phyloP scores from a whole-genome alignment of 805 yeast species.

The Jamesozyma hellenica region DNA sequence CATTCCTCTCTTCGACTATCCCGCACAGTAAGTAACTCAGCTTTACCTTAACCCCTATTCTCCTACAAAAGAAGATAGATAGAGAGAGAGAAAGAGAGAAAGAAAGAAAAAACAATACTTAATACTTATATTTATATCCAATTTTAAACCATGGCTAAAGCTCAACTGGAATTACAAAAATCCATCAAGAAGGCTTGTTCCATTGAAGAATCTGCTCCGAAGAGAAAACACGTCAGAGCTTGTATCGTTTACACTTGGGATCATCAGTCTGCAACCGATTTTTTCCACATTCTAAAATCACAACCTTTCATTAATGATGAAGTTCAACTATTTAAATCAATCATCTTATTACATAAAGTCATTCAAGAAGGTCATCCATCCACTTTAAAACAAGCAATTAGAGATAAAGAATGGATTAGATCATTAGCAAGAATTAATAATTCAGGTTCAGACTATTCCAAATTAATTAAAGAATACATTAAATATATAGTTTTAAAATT shows the following conservation, averaged over 20 bases:
- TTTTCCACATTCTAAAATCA: constrained; percentile 74
- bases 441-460: constrained; percentile 45
- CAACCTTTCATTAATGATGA: constrained; percentile 72
- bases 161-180: constrained; percentile 34
- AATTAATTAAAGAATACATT: constrained; percentile 69
- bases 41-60: too few relatives aligned
- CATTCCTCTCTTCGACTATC: too few relatives aligned
- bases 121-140: too few relatives aligned
- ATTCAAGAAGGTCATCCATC: constrained; percentile 97
- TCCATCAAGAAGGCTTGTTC: constrained; percentile 69
- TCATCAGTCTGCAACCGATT: constrained; percentile 69
- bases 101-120: too few relatives aligned
- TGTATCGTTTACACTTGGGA: constrained; percentile 97
- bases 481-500: constrained; percentile 60
- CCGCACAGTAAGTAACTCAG: too few relatives aligned
- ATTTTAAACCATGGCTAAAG: constrained; percentile 15
- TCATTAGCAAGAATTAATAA: constrained; percentile 50
- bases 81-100: too few relatives aligned
- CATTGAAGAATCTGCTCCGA: constrained; percentile 82
- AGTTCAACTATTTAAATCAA: constrained; percentile 73
- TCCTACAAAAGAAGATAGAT: too few relatives aligned
- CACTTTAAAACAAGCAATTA: constrained; percentile 67
- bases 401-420: constrained; percentile 68
- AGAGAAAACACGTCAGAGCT: constrained; percentile 90
- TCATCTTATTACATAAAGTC: constrained; percentile 80